Conservation (phyloP, 1,284 basidiomycete species). For the Sporisorium exsertum region DNA sequence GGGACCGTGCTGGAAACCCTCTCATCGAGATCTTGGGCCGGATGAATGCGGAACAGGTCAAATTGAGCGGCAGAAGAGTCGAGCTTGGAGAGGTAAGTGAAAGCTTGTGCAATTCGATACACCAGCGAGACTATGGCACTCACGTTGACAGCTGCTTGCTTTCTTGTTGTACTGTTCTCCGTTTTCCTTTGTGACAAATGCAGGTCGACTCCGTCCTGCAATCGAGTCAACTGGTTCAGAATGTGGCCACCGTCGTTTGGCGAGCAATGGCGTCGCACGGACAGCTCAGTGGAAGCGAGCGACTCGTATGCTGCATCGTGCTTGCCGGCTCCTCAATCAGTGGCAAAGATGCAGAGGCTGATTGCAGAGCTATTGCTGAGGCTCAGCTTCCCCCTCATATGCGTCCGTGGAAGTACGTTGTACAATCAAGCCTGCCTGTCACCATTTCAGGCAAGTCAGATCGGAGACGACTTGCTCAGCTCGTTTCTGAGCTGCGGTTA, state of each 20-base stretch:
- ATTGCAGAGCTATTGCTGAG: constrained; percentile 20
- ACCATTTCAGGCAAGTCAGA: constrained; percentile 20
- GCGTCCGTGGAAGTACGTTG: constrained; percentile 20
- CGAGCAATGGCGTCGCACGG: neutral
- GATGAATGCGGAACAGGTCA: constrained; percentile 34
- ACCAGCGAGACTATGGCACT: neutral
- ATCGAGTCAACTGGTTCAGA: constrained; percentile 7
- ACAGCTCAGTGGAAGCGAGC: constrained; percentile 6
- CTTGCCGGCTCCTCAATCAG: neutral
- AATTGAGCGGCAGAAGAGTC: constrained; percentile 26
- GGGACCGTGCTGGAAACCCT: constrained; percentile 17
- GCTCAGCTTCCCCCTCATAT: constrained; percentile 20
- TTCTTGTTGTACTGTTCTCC: no score
- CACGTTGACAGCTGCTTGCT: neutral
- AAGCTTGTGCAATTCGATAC: no score
- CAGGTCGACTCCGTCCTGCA: constrained; percentile 17
- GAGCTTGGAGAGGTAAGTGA: constrained; percentile 26
- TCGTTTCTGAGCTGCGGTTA: neutral
- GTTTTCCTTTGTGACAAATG: neutral
- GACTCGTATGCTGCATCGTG: constrained; percentile 10
- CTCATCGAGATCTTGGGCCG: constrained; percentile 32
- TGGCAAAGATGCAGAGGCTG: constrained; percentile 11
- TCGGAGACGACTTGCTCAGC: constrained; percentile 13
- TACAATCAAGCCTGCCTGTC: constrained; percentile 9
- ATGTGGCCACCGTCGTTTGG: constrained; percentile 15